phyloP scores from a whole-genome alignment of 2,329 filamentous ascomycete genomes.

The Pseudocercospora macadamiae region DNA sequence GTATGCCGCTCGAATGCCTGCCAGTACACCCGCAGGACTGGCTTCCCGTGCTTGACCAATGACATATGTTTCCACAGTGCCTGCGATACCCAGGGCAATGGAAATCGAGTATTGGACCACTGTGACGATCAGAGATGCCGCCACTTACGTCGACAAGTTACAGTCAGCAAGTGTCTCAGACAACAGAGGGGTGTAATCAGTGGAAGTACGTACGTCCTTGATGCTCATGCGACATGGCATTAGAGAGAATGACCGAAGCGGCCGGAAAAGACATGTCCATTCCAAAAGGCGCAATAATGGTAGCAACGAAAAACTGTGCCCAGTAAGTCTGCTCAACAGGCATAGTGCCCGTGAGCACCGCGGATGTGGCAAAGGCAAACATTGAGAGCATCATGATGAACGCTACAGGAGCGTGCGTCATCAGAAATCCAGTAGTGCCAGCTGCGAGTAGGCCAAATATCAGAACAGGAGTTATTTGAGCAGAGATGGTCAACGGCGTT shows the following conservation, averaged over 20 bases:
- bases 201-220: too few species aligned
- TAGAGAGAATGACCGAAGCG: constrained; percentile 62
- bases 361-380: constrained; percentile 26
- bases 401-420: constrained; percentile 42
- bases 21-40: constrained; percentile 36
- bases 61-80: constrained; percentile 59
- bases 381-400: constrained; percentile 45
- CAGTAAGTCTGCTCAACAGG: constrained; percentile 42
- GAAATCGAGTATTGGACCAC: constrained; percentile 70
- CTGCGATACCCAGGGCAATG: constrained; percentile 66
- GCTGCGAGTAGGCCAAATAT: constrained; percentile 42
- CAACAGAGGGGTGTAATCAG: too few species aligned
- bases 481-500: constrained; percentile 39
- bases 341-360: constrained; percentile 37
- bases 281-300: constrained; percentile 39
- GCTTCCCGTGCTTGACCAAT: constrained; percentile 36
- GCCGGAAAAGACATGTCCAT: constrained; percentile 70
- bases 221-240: constrained; percentile 50
- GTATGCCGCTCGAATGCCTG: constrained; percentile 44
- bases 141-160: too few species aligned
- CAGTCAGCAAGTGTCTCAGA: too few species aligned
- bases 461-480: constrained; percentile 39
- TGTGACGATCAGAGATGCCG: constrained; percentile 62
- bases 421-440: constrained; percentile 41
- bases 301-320: constrained; percentile 41